phyloP scores from a whole-genome alignment of 164 flowering plant species.

The Stephania cephalantha region DNA sequence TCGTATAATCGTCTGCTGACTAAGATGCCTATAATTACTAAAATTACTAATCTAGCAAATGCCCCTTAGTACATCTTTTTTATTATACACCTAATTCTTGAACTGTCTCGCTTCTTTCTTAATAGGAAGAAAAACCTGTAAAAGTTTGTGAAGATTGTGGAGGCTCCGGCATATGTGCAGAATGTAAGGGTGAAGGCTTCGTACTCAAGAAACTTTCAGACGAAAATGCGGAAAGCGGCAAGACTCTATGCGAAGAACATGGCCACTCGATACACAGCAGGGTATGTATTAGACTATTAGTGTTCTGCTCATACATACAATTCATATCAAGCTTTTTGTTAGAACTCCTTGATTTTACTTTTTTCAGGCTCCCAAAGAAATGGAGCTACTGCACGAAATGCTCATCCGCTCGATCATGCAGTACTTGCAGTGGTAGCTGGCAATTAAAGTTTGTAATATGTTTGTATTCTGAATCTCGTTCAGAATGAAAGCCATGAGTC shows the following conservation, averaged over 20 bases:
- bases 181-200: slow-evolving; percentile 94
- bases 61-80: background rate
- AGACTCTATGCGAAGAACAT: slow-evolving; percentile 62
- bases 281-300: slow-evolving; percentile 28
- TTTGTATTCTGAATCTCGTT: background rate
- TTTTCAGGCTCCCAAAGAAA: slow-evolving; percentile 86
- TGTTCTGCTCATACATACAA: background rate
- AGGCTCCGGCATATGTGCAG: slow-evolving; percentile 90
- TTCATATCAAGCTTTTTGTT: background rate
- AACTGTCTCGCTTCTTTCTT: slow-evolving; percentile 13
- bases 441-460: slow-evolving; percentile 20
- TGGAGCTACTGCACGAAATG: slow-evolving; percentile 96
- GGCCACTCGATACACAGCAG: slow-evolving; percentile 96
- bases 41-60: background rate
- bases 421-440: slow-evolving; percentile 72
- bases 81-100: background rate
- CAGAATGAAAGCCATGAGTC: background rate
- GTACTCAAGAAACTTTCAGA: slow-evolving; percentile 74
- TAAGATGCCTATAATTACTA: no score
- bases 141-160: slow-evolving; percentile 72
- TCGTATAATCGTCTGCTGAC: no score
- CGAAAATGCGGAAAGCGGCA: slow-evolving; percentile 68
- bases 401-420: slow-evolving; percentile 77
- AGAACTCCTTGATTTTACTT: background rate
- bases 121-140: slow-evolving; percentile 34